Evolutionary conservation across 345 rosid species (phyloP).

Genomic region (Brassica napus): Da-Ae NC_063436.1:12943001-12943500

Average conservation of each 20-base stretch:
- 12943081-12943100: background rate
- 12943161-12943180: background rate
- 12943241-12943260: conserved; percentile 1
- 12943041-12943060: conserved; percentile 35
- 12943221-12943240: background rate
- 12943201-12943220: background rate
- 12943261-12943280: background rate
- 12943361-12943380: background rate
- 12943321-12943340: background rate
- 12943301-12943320: background rate
- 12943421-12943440: conserved; percentile 4
- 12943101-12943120: background rate
- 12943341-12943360: background rate
- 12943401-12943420: conserved; percentile 4
- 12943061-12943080: background rate
- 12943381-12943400: background rate
- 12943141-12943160: background rate
- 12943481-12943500: background rate
- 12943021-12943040: conserved; percentile 14
- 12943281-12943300: background rate
- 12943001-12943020: background rate
- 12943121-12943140: background rate
- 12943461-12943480: conserved; percentile 10
- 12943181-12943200: background rate
- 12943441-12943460: conserved; percentile 15